Percentiles rank a stretch among this genome's conserved stretches.
Conservation (phyloP, 2,329 filamentous ascomycete genomes). For the Coniosporium uncinatum region DNA sequence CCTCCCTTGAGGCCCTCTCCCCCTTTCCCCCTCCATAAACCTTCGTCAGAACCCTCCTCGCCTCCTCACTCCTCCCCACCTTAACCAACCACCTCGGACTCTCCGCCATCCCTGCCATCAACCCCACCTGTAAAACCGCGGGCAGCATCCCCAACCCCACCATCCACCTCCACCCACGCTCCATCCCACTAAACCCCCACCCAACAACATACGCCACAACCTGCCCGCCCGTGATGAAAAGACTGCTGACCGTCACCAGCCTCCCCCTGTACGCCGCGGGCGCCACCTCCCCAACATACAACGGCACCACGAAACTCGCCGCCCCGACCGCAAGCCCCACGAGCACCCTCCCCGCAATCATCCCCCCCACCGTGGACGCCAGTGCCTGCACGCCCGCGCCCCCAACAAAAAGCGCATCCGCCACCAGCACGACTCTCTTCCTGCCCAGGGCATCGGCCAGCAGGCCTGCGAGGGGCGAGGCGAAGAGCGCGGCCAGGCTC, state of each 20-base stretch:
- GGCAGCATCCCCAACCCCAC: constrained; percentile 81
- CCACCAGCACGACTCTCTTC: constrained; percentile 74
- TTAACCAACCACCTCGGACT: constrained; percentile 85
- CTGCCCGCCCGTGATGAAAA: constrained; percentile 86
- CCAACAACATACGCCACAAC: constrained; percentile 84
- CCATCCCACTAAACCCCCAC: constrained; percentile 59
- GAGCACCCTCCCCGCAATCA: constrained; percentile 63
- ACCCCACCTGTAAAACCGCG: constrained; percentile 61
- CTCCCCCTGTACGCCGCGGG: constrained; percentile 72
- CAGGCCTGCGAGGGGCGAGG: constrained; percentile 46
- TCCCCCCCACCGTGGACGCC: constrained; percentile 50
- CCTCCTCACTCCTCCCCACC: constrained; percentile 54
- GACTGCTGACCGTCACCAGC: constrained; percentile 73
- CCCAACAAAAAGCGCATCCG: constrained; percentile 53
- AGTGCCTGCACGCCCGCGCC: constrained; percentile 63
- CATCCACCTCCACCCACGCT: constrained; percentile 82
- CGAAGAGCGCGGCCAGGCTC: constrained; percentile 50
- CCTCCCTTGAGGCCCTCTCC: constrained; percentile 25
- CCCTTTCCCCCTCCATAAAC: constrained; percentile 46
- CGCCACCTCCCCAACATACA: constrained; percentile 86
- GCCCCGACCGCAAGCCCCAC: constrained; percentile 71
- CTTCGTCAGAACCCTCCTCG: constrained; percentile 55
- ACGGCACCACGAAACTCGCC: constrained; percentile 75
- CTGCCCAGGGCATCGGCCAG: constrained; percentile 71
- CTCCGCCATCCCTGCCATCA: constrained; percentile 75